Conservation (phyloP, 192 early-diverging fungal genomes). For the Coemansia guatemalensis region DNA sequence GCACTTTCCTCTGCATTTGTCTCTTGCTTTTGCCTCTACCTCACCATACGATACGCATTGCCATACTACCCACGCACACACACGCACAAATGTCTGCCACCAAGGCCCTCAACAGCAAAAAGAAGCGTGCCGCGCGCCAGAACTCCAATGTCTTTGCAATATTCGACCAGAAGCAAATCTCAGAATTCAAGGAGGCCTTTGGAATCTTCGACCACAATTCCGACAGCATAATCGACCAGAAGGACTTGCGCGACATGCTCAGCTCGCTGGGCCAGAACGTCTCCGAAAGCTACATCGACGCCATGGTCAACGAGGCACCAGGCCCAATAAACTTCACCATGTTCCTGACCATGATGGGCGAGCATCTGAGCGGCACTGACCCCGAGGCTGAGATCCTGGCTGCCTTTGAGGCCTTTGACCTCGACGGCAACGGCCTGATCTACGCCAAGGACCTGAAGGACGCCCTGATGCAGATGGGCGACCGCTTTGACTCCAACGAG, state of each 20-base stretch:
- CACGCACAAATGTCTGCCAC: conserved; percentile 22
- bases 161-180: conserved; percentile 95
- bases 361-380: conserved; percentile 89
- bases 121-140: conserved; percentile 88
- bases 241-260: conserved; percentile 91
- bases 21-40: background rate
- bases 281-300: conserved; percentile 79
- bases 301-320: conserved; percentile 87
- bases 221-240: conserved; percentile 89
- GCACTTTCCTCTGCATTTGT: background rate
- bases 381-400: conserved; percentile 86
- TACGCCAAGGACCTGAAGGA: conserved; percentile 78
- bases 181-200: conserved; percentile 97
- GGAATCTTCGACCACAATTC: conserved; percentile 92
- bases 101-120: conserved; percentile 59
- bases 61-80: background rate
- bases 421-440: conserved; percentile 76
- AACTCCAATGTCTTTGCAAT: conserved; percentile 98
- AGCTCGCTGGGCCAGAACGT: conserved; percentile 66
- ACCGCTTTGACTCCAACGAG: conserved; percentile 90
- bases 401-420: conserved; percentile 94
- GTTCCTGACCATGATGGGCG: conserved; percentile 94
- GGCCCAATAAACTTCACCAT: conserved; percentile 96
- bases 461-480: conserved; percentile 91
- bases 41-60: background rate